Conservation (phyloP, 495 filamentous ascomycete genomes). For the Parathielavia hyrcaniae region DNA sequence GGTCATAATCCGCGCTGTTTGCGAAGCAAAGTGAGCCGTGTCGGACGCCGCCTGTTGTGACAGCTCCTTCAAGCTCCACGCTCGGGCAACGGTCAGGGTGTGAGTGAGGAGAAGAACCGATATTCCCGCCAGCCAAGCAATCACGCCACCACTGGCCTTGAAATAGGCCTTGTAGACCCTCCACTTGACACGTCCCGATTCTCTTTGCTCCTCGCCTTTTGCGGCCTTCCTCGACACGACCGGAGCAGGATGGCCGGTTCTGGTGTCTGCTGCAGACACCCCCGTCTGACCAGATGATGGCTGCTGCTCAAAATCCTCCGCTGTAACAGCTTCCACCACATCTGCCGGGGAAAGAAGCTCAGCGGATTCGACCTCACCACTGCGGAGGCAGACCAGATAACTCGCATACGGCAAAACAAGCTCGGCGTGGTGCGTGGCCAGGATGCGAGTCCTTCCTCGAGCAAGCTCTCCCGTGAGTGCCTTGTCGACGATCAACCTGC, state of each 20-base stretch:
- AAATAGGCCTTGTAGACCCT: slow-evolving; percentile 55
- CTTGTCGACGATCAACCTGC: slow-evolving; percentile 43
- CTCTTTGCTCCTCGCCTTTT: slow-evolving; percentile 46
- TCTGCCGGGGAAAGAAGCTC: slow-evolving; percentile 41
- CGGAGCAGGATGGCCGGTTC: slow-evolving; percentile 26
- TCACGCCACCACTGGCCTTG: slow-evolving; percentile 49
- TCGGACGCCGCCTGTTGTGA: slow-evolving; percentile 25
- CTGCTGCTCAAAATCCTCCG: slow-evolving; percentile 14
- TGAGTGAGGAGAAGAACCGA: slow-evolving; percentile 42
- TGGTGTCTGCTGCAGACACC: neutral
- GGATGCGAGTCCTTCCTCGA: slow-evolving; percentile 43
- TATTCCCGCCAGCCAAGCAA: slow-evolving; percentile 48
- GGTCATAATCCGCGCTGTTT: neutral
- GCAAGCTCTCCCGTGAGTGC: slow-evolving; percentile 46
- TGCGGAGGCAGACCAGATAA: slow-evolving; percentile 55
- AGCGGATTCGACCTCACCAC: slow-evolving; percentile 51
- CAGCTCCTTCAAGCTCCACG: slow-evolving; percentile 31
- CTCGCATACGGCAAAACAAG: slow-evolving; percentile 54
- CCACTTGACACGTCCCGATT: slow-evolving; percentile 53
- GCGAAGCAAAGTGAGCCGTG: slow-evolving; percentile 11
- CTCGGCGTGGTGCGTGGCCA: slow-evolving; percentile 50
- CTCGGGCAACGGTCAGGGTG: slow-evolving; percentile 32
- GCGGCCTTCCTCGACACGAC: slow-evolving; percentile 16
- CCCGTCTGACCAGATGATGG: neutral
- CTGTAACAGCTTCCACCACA: slow-evolving; percentile 31